Base-by-base conservation (phyloP, 2,329 filamentous ascomycete species). In the Colletotrichum orchidophilum region DNA sequence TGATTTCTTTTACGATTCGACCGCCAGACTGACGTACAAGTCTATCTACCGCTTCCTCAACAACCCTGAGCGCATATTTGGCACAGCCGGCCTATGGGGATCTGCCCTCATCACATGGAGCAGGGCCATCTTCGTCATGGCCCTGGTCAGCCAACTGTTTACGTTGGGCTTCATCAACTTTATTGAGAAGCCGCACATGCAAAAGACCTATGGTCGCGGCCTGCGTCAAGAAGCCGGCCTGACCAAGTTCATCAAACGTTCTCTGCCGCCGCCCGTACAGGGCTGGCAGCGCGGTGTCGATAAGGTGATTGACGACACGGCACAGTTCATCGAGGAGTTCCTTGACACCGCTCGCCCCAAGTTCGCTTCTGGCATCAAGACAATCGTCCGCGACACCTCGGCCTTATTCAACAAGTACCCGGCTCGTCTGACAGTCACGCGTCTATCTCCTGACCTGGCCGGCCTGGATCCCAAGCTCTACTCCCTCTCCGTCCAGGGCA, bases 1-100 rank as follows among this genome's bases (percentile, higher is more conserved):
- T 21, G 96, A 99, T 80, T 99, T 98, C 85, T 98, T 99, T 87
- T 98, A 96, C 79, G 94, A 98, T 73, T 92, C 94, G 55, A 90
- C 92, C 12, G 92, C 92, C 13, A 97, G 96, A 82, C 87, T 98
- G 73, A 98, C 94, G 0, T 99, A 99, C 82, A 95, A 93, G 75
- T 97, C 96, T 73, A 99, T 99, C 77, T 99, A 99, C 81, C 94
- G 96, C 58, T 99, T 97, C 83, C 86, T 99, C 75, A 99, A 99
- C 84, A 99, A 98, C 78, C 96, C 96, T 0, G 96, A 99, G 81
- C 92, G 96, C 67, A 92, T 98, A 49, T 92, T 99, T 74, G 96
- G 96, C 31, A 91, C 97, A 5, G 96, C 96, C 21, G 96, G 95
- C n/a, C 87, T 98, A 7, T 99, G 96, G 96, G 96, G 96, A 63